Percentiles rank a stretch among this genome's conserved stretches.
Evolutionary conservation across 2,329 filamentous ascomycete species (phyloP).

Genomic region (Diatrype stigma): DNA sequence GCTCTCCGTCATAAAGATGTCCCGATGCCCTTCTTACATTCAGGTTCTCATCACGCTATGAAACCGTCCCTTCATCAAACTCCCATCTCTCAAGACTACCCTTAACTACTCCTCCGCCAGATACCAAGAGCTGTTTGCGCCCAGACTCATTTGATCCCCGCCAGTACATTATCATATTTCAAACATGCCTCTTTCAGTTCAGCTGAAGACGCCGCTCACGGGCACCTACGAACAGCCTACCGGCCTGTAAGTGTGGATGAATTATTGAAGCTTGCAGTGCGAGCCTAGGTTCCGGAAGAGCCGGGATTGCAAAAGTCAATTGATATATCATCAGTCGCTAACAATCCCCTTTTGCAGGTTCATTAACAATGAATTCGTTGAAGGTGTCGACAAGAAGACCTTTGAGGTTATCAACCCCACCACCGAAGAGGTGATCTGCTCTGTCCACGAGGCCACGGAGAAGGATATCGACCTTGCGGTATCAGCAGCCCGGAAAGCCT

Average conservation of each 20-base stretch:
- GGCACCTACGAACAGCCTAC: constrained; percentile 57
- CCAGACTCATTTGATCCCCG: no score
- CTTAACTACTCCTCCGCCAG: no score
- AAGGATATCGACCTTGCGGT: constrained; percentile 83
- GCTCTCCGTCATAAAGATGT: neutral
- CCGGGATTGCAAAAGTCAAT: constrained; percentile 4
- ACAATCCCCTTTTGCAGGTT: constrained; percentile 49
- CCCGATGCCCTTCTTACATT: neutral
- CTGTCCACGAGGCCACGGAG: constrained; percentile 80
- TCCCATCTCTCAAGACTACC: neutral
- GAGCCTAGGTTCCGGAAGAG: neutral
- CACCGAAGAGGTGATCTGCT: constrained; percentile 79
- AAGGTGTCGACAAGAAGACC: constrained; percentile 78
- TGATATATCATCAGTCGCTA: constrained; percentile 9
- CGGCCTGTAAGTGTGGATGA: constrained; percentile 51
- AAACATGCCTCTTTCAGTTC: constrained; percentile 47
- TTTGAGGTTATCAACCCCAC: constrained; percentile 90
- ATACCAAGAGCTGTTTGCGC: neutral
- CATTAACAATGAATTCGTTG: constrained; percentile 91
- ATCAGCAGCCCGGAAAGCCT: constrained; percentile 78
- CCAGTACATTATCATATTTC: neutral
- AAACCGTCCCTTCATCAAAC: neutral
- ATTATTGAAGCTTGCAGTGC: neutral
- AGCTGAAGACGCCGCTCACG: constrained; percentile 65
- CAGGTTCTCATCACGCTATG: neutral